These are phyloP conservation scores for Vaccinium darrowii DNA, from an alignment of 148 eudicot genomes.

Conservation along the genomic window DNA sequence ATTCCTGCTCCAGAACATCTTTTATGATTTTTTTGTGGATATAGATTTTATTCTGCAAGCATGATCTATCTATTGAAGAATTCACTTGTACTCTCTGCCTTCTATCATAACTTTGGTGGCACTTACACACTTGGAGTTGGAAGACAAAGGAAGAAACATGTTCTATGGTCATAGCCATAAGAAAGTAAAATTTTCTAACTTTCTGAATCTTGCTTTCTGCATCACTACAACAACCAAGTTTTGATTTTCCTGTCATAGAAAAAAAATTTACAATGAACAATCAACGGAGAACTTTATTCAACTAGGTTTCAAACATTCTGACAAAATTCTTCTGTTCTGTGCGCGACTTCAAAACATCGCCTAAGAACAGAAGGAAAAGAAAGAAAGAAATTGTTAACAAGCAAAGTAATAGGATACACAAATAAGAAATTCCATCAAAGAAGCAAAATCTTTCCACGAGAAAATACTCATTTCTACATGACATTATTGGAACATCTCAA, in stretches of 20 bases:
- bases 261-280: not conserved
- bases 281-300: not conserved
- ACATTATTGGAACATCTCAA: slow-evolving; percentile 19
- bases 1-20: not conserved
- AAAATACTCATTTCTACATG: slow-evolving; percentile 19
- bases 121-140: not conserved
- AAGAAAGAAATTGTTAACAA: not conserved
- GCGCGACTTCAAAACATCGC: not conserved
- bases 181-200: not conserved
- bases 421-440: slow-evolving; percentile 6
- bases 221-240: not conserved
- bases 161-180: not conserved
- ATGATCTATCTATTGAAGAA: not conserved
- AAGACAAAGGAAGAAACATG: not conserved
- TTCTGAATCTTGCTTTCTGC: not conserved
- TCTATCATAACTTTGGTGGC: not conserved
- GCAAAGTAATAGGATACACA: not conserved
- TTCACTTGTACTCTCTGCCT: not conserved
- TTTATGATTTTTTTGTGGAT: not conserved
- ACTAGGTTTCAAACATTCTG: not conserved
- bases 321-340: not conserved
- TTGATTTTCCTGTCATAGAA: not conserved
- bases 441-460: slow-evolving; percentile 17
- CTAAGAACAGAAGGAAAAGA: not conserved
- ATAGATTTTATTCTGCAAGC: not conserved